Evolutionary conservation across 352 stramenopile genomes (phyloP), one percentile per base, ranked within the genome.

Genomic region (Phytophthora niederhauseri): DNA sequence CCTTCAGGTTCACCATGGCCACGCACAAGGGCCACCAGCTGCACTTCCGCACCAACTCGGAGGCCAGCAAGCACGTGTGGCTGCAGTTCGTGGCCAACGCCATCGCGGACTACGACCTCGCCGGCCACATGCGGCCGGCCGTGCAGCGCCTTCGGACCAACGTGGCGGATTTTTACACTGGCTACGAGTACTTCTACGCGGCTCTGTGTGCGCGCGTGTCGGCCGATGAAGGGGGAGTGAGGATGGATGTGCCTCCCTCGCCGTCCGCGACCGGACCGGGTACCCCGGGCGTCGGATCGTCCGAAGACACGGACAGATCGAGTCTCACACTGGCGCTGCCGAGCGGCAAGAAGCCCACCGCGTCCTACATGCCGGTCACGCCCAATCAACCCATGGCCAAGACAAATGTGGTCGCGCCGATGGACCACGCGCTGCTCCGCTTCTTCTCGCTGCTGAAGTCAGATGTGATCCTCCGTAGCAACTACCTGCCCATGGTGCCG

Each of bases 401-500:
- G 60, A 86, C 84, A 0, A 73, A 73, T 17, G 56, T 89, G 6
- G 20, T 46, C 7, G 69, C 80, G 12, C 80, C 87, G 3, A 77
- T 80, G 46, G 86, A 95, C 65, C 86, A 91, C 58, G 66, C 82
- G 1, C 52, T 94, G 9, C 65, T 82, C 43, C 88, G 87, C 6
- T 89, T 96, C 43, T 93, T 94, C 68, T 96, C 88, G 28, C 66
- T 96, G 17, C 66, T 96, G 9, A 91, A 82, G 26, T 79, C 87
- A 0, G 86, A 96, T 52, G 75, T 96, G 45, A 87, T 91, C 15
- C 54, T 96, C 48, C 86, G 88, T 11, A 94, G 86, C 41, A 96
- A 96, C 46, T 96, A 96, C 67, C 68, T 96, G 22, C 88, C 88
- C n/a, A 96, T 96, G 88, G 88, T 96, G 43, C 86, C 85, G n/a